Percentiles rank a stretch among this genome's conserved stretches.
phyloP scores from a whole-genome alignment of 129 eudicot species.

The Saussurea involucrata region DNA sequence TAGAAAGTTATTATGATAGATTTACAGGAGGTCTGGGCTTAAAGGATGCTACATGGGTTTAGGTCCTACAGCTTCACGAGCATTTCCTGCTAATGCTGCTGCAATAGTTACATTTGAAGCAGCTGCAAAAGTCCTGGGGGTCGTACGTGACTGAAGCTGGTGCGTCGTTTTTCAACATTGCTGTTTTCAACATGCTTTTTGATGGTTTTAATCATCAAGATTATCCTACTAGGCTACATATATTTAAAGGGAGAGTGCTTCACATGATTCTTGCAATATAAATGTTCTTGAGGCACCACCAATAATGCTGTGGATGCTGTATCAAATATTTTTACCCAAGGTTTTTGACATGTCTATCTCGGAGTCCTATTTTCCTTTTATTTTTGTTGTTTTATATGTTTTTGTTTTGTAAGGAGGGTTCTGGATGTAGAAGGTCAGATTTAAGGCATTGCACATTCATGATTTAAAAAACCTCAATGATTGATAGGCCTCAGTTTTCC shows the following conservation, averaged over 20 bases:
- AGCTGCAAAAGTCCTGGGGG: slow-evolving; percentile 70
- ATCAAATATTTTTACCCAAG: not conserved
- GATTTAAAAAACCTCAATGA: not conserved
- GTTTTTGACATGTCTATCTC: not conserved
- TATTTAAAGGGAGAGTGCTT: slow-evolving; percentile 15
- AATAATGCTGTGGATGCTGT: not conserved
- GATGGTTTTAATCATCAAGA: slow-evolving; percentile 21
- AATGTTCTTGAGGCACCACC: not conserved
- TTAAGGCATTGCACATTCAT: slow-evolving; percentile 7
- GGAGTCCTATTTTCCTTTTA: slow-evolving; percentile 6
- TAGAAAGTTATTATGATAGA: slow-evolving; percentile 41
- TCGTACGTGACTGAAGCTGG: slow-evolving; percentile 48
- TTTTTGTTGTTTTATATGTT: not conserved
- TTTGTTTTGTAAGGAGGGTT: slow-evolving; percentile 3
- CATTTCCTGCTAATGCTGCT: slow-evolving; percentile 98
- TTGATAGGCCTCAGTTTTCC: not conserved
- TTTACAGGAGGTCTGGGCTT: slow-evolving; percentile 71
- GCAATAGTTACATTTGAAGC: slow-evolving; percentile 95
- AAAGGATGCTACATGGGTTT: slow-evolving; percentile 88
- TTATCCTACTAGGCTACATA: slow-evolving; percentile 7
- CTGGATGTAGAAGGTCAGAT: slow-evolving; percentile 8
- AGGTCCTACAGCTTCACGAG: slow-evolving; percentile 82
- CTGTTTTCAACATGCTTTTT: slow-evolving; percentile 4
- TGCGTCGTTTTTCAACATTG: slow-evolving; percentile 16
- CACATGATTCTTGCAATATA: slow-evolving; percentile 5